phyloP scores from a whole-genome alignment of 345 rosid genomes.

The Camelina sativa region DNA sequence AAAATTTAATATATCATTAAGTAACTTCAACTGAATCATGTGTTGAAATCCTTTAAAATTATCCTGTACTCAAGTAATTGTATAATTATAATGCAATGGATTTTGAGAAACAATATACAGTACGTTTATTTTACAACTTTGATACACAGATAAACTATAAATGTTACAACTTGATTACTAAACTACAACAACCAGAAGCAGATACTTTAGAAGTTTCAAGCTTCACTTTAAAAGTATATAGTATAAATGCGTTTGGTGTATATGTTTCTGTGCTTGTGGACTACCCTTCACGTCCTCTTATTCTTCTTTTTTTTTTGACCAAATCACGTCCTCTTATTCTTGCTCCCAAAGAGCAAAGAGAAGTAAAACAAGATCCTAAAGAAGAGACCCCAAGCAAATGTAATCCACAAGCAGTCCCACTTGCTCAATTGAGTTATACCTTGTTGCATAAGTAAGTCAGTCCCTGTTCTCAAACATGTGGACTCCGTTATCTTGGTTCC shows the following conservation, averaged over 20 bases:
- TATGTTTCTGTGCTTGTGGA: slow-evolving; percentile 13
- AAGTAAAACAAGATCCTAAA: slow-evolving; percentile 51
- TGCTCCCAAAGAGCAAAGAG: slow-evolving; percentile 47
- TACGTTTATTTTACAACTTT: neutral
- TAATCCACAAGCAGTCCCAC: slow-evolving; percentile 51
- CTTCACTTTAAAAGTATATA: neutral
- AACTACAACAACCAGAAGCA: slow-evolving; percentile 8
- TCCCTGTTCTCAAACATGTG: slow-evolving; percentile 47
- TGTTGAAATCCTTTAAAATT: neutral
- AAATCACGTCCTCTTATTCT: slow-evolving; percentile 53
- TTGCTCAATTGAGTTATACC: slow-evolving; percentile 46
- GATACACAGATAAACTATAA: neutral
- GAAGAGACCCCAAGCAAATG: slow-evolving; percentile 49
- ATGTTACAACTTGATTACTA: neutral
- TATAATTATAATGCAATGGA: neutral
- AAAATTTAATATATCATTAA: neutral
- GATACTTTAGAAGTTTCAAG: slow-evolving; percentile 6
- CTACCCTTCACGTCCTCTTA: slow-evolving; percentile 48
- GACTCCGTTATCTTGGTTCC: slow-evolving; percentile 45
- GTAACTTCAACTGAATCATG: neutral
- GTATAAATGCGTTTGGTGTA: neutral
- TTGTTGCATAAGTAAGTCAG: slow-evolving; percentile 45
- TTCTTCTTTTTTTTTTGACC: slow-evolving; percentile 20
- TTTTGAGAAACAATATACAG: neutral
- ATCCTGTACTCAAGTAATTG: neutral